phyloP scores from a whole-genome alignment of 2,329 filamentous ascomycete species.

The Neopestalotiopsis sp. region DNA sequence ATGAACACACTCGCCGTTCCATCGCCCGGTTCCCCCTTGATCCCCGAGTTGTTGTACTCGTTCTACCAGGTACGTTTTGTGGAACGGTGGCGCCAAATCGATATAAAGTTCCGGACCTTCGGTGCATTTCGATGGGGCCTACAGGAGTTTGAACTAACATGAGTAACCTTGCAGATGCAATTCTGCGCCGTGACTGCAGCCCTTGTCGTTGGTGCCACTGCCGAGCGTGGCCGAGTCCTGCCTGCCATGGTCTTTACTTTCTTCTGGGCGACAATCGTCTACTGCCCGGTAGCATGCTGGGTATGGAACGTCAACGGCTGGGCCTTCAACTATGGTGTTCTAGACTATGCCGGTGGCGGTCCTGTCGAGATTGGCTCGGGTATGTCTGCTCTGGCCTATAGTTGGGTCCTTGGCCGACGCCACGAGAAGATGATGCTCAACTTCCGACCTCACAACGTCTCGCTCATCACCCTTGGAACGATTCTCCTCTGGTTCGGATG shows the following conservation, averaged over 20 bases:
- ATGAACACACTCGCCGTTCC: constrained; percentile 82
- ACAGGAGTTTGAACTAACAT: background rate
- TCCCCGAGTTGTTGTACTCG: constrained; percentile 88
- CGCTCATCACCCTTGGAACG: constrained; percentile 93
- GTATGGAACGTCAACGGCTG: constrained; percentile 95
- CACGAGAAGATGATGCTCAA: constrained; percentile 99
- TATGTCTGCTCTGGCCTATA: constrained; percentile 92
- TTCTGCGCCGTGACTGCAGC: constrained; percentile 93
- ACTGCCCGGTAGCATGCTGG: constrained; percentile 97
- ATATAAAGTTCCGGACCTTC: background rate
- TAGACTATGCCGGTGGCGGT: constrained; percentile 95
- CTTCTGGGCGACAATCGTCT: constrained; percentile 95
- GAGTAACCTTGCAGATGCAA: constrained; percentile 74
- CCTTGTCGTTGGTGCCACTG: constrained; percentile 89
- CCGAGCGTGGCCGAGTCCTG: constrained; percentile 90
- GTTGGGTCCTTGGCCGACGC: constrained; percentile 90
- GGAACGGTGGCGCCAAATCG: background rate
- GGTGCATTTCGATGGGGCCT: background rate
- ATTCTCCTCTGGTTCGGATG: constrained; percentile 98
- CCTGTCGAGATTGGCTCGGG: constrained; percentile 98
- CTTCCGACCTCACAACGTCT: constrained; percentile 99
- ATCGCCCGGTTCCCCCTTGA: constrained; percentile 86
- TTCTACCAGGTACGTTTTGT: constrained; percentile 80
- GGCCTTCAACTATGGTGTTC: constrained; percentile 87
- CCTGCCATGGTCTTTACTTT: constrained; percentile 96